Percentiles rank a stretch among this genome's conserved stretches.
Conservation (phyloP, 768 basidiomycete species). For the Russula abietina region DNA sequence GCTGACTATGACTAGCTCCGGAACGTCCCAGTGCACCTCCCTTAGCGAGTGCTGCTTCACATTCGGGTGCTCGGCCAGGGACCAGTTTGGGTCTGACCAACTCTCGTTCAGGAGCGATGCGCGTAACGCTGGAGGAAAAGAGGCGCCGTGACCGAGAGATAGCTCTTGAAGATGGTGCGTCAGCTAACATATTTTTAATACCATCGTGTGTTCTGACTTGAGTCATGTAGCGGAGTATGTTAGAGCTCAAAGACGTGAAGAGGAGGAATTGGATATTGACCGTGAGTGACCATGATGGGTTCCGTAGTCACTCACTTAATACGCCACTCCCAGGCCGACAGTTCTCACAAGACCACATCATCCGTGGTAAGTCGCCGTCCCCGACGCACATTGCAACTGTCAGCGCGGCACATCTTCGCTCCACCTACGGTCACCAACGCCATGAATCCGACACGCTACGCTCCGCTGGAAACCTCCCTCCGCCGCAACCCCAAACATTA, state of each 20-base stretch:
- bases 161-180: conserved; percentile 41
- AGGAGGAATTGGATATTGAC: conserved; percentile 36
- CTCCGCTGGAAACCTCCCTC: conserved; percentile 33
- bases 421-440: conserved; percentile 48
- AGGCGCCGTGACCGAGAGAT: conserved; percentile 32
- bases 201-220: not conserved
- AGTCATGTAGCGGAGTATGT: conserved; percentile 1
- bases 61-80: conserved; percentile 35
- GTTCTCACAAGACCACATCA: conserved; percentile 17
- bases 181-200: conserved; percentile 25
- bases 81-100: conserved; percentile 37
- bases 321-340: conserved; percentile 26
- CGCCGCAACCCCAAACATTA: not conserved
- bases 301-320: not conserved
- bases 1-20: conserved; percentile 9
- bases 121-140: conserved; percentile 45
- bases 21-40: conserved; percentile 12
- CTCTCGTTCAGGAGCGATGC: conserved; percentile 32
- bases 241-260: conserved; percentile 30
- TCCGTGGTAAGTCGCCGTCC: conserved; percentile 49
- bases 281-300: conserved; percentile 31
- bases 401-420: conserved; percentile 30
- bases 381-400: conserved; percentile 35
- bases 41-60: conserved; percentile 11
- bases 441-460: conserved; percentile 75